Evolutionary conservation across 257 asterid species (phyloP).

Genomic region (Nicotiana undulata): DNA sequence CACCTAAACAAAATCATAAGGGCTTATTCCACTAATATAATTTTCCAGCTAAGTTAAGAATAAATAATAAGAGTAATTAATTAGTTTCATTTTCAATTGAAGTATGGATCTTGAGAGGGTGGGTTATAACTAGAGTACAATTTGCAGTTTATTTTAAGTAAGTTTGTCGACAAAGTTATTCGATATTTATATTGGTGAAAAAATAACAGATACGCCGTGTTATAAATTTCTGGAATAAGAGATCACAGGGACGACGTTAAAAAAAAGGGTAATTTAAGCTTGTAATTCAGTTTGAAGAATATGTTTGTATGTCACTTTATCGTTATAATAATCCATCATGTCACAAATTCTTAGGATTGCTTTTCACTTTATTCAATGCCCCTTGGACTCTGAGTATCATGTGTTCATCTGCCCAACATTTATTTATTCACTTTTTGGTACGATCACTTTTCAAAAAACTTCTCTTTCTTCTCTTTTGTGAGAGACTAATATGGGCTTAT

Average conservation of each 20-base stretch:
- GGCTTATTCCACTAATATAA: background rate
- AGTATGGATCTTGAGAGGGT: background rate
- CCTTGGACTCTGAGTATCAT: background rate
- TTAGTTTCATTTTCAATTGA: background rate
- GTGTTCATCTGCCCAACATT: conserved; percentile 2
- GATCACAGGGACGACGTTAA: background rate
- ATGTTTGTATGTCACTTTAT: no score
- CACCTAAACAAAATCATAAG: background rate
- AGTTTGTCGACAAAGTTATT: background rate
- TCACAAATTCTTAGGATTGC: background rate
- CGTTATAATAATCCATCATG: no score
- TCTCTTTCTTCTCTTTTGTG: background rate
- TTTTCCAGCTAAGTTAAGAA: background rate
- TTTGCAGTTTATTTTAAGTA: no score
- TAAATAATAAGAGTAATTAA: background rate
- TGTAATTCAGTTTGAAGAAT: background rate
- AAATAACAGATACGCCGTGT: background rate
- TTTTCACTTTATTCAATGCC: background rate
- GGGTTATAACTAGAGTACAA: background rate
- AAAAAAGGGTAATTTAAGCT: background rate
- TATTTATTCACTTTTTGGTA: background rate
- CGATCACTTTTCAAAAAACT: background rate
- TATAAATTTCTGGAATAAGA: background rate
- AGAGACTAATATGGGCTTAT: no score
- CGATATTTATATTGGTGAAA: background rate